These are phyloP conservation scores for Stellera chamaejasme DNA, from an alignment of 345 rosid genomes.

Conservation along the genomic window DNA sequence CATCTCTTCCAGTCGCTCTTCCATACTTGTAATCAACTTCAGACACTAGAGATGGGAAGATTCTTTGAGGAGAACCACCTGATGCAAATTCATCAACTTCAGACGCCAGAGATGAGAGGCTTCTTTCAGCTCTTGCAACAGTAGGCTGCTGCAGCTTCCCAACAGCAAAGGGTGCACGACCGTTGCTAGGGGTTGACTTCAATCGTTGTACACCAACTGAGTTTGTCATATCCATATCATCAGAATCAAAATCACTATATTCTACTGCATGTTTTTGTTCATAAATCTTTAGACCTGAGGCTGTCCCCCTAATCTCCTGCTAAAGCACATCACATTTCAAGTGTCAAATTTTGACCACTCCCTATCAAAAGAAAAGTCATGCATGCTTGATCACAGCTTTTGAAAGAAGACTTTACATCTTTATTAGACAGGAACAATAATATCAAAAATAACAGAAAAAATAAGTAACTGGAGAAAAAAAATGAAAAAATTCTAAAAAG, in stretches of 20 bases:
- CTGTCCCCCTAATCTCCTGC: conserved; percentile 40
- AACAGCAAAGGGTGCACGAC: conserved; percentile 35
- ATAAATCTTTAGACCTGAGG: conserved; percentile 33
- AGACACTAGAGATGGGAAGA: conserved; percentile 35
- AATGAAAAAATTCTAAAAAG: neutral
- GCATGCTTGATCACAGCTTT: neutral
- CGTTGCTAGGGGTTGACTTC: conserved; percentile 27
- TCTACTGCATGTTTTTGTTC: conserved; percentile 33
- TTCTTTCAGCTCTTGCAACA: conserved; percentile 33
- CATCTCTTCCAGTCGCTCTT: conserved; percentile 40
- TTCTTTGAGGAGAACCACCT: conserved; percentile 55
- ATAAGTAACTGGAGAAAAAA: neutral
- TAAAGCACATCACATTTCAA: conserved; percentile 10
- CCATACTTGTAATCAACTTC: conserved; percentile 46
- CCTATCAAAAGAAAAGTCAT: conserved; percentile 3
- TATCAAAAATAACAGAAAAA: neutral
- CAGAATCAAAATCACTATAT: conserved; percentile 44
- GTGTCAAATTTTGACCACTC: conserved; percentile 10
- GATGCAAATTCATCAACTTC: conserved; percentile 38
- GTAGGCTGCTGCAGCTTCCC: conserved; percentile 39
- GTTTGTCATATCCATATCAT: conserved; percentile 37
- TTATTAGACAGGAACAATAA: conserved; percentile 7
- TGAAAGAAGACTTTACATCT: conserved; percentile 4
- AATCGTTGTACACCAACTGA: conserved; percentile 48
- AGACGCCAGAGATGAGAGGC: conserved; percentile 29